Evolutionary conservation across 352 stramenopile genomes (phyloP).

Genomic region (Globisporangium echinulatum): DNA sequence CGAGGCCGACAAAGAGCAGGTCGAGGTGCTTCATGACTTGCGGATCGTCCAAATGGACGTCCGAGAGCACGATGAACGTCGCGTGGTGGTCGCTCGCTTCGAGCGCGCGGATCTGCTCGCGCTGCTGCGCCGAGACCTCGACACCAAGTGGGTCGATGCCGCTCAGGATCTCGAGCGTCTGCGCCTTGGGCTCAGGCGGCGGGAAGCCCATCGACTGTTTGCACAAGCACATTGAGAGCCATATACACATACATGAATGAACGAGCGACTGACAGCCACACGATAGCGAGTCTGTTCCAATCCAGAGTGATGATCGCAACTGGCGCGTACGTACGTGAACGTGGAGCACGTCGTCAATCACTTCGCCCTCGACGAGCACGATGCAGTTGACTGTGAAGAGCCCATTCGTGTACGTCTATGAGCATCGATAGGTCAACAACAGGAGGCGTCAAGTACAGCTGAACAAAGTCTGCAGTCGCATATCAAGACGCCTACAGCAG

Average conservation of each 20-base stretch:
- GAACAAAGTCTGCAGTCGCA: too few species aligned
- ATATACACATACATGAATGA: not conserved
- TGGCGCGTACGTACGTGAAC: constrained; percentile 53
- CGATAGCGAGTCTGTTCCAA: not conserved
- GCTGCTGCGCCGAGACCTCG: constrained; percentile 72
- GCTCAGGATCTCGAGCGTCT: constrained; percentile 69
- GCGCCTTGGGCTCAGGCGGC: constrained; percentile 76
- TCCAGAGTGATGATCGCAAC: not conserved
- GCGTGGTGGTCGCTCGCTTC: constrained; percentile 79
- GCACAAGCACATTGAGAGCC: not conserved
- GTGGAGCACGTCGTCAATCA: constrained; percentile 90
- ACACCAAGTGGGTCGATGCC: constrained; percentile 78
- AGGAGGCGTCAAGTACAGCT: too few species aligned
- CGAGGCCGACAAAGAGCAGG: constrained; percentile 84
- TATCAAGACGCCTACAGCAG: too few species aligned
- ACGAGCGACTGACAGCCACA: not conserved
- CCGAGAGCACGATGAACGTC: constrained; percentile 91
- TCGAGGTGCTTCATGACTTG: constrained; percentile 87
- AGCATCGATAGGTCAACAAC: not conserved
- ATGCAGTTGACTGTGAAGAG: constrained; percentile 91
- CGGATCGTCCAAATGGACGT: constrained; percentile 92
- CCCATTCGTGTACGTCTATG: constrained; percentile 70
- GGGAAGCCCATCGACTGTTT: constrained; percentile 86
- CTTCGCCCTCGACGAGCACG: constrained; percentile 90
- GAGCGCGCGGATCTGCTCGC: constrained; percentile 70